phyloP scores from a whole-genome alignment of 2,329 filamentous ascomycete species.

The Microsporum canis region DNA sequence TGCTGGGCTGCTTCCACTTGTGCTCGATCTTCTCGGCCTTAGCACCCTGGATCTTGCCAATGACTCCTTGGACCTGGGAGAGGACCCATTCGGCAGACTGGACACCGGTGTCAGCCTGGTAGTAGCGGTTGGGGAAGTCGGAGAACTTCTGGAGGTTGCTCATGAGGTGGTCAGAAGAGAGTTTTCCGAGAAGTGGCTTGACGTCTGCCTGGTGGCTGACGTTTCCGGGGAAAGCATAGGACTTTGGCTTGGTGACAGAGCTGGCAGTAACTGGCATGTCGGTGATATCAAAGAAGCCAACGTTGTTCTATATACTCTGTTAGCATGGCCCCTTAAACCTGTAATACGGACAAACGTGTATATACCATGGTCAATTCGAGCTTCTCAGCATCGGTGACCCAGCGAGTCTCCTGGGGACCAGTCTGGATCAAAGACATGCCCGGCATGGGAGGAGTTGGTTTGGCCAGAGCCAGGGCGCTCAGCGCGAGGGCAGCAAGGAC shows the following conservation, averaged over 20 bases:
- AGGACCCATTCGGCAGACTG: slow-evolving; percentile 78
- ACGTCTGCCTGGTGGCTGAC: slow-evolving; percentile 56
- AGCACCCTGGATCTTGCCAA: slow-evolving; percentile 50
- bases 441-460: slow-evolving; percentile 16
- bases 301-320: slow-evolving; percentile 49
- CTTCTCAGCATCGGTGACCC: slow-evolving; percentile 91
- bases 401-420: slow-evolving; percentile 64
- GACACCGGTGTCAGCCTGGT: slow-evolving; percentile 50
- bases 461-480: slow-evolving; percentile 20
- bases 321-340: background rate
- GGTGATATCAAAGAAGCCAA: slow-evolving; percentile 92
- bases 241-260: background rate
- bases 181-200: slow-evolving; percentile 51
- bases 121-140: slow-evolving; percentile 48
- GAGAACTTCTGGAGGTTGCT: slow-evolving; percentile 62
- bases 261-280: slow-evolving; percentile 31
- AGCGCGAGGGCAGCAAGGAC: slow-evolving; percentile 25
- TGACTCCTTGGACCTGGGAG: slow-evolving; percentile 58
- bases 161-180: slow-evolving; percentile 66
- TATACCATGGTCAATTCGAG: slow-evolving; percentile 73
- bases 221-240: slow-evolving; percentile 50
- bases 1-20: slow-evolving; percentile 76
- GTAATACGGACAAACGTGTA: background rate
- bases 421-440: slow-evolving; percentile 63
- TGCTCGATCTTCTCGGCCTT: slow-evolving; percentile 65